Evolutionary conservation across 1,284 basidiomycete genomes (phyloP), one percentile per base, ranked within the genome.

Genomic region (Cryptococcus hybrid): DNA sequence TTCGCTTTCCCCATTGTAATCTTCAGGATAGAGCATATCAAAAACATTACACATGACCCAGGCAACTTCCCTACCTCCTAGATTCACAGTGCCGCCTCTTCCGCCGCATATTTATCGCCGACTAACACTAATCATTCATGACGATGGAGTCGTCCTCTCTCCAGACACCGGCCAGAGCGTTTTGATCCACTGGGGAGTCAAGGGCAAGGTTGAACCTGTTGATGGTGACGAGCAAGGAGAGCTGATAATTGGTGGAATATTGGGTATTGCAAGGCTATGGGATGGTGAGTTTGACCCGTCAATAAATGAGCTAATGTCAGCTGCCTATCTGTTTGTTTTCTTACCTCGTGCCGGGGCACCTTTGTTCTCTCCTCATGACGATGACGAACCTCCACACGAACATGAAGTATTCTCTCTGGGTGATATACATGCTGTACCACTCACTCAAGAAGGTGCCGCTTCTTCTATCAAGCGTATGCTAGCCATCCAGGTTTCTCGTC

Each of bases 201-300:
- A 70, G 42, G 74, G 72, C 13, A 63, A 61, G n/a, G 59, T 73
- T 6, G 69, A 69, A 57, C 47, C 56, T 7, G 60, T 55, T 43
- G 61, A 63, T 11, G 47, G 48, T 9, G 51, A 37, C 7, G 59
- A 64, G 11, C 59, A 56, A 11, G 62, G 60, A 5, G 60, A 60
- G 15, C 55, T 78, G 13, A 65, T 71, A 47, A 56, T 79, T 7
- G 74, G 73, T 6, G 76, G 78, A 5, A 59, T 79, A 2, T 54
- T 78, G 1, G 78, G 78, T 3, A 62, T 78, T 12, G 71, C 75
- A 1, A 54, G 75, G 30, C 55, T 79, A 24, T 79, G 78, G 78
- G 75, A 77, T 49, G 63, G 74, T 76, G 55, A 58, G 74, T 67
- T 11, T n/a, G 12, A 5, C 5, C 11, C 47, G 12, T 4, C 47